Evolutionary conservation across 768 basidiomycete genomes (phyloP).

Genomic region (Agrocybe praecox): DNA sequence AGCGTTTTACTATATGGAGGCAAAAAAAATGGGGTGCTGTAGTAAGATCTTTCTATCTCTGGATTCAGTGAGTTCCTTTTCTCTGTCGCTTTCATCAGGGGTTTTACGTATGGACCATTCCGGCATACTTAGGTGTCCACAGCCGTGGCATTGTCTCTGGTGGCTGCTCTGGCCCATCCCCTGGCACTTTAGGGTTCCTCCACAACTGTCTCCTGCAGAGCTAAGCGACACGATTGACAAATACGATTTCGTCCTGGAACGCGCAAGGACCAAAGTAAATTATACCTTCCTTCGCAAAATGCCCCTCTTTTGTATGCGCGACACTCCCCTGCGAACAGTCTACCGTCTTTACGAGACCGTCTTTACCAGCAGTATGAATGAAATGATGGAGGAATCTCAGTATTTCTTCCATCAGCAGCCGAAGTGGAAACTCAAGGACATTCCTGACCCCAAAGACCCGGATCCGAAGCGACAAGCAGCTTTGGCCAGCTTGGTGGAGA

Average conservation of each 20-base stretch:
- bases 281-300: conserved; percentile 11
- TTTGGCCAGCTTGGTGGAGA: conserved; percentile 9
- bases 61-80: no score
- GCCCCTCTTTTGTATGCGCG: not conserved
- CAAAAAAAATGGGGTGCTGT: no score
- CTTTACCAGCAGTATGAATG: conserved; percentile 13
- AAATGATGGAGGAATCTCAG: conserved; percentile 12
- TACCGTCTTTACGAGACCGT: no score
- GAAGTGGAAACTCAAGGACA: conserved; percentile 10
- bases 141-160: no score
- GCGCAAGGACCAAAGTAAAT: no score
- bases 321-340: conserved; percentile 13
- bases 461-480: conserved; percentile 7
- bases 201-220: conserved; percentile 2
- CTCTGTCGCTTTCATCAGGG: no score
- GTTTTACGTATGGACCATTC: no score
- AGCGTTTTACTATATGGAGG: no score
- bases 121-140: no score
- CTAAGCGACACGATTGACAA: no score
- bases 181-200: conserved; percentile 11
- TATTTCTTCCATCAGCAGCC: conserved; percentile 12
- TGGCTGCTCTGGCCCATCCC: conserved; percentile 11
- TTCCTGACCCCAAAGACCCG: conserved; percentile 12
- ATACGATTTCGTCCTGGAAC: no score
- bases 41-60: no score